phyloP scores from a whole-genome alignment of 2,329 filamentous ascomycete genomes.

The Fusarium setosum region DNA sequence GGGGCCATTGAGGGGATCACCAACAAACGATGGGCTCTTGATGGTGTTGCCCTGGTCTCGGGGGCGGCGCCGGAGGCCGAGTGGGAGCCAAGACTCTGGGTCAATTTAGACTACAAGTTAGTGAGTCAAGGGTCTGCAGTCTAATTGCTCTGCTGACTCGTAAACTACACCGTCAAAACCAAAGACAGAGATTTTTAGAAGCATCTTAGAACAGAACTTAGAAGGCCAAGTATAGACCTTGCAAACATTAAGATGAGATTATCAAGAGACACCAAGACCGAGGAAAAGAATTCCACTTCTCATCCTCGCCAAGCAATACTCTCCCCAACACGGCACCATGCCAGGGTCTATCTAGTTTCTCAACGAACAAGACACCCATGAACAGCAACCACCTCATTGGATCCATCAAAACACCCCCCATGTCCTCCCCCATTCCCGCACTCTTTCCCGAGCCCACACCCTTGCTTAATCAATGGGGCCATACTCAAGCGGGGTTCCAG shows the following conservation, averaged over 20 bases:
- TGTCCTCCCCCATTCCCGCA: constrained; percentile 3
- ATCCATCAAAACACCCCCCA: background rate
- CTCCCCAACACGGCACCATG: too few species aligned
- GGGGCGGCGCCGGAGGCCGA: constrained; percentile 28
- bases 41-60: constrained; percentile 19
- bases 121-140: background rate
- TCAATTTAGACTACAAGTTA: too few species aligned
- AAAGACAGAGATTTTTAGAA: too few species aligned
- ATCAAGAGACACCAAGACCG: too few species aligned
- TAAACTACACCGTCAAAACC: too few species aligned
- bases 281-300: too few species aligned
- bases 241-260: too few species aligned
- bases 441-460: background rate
- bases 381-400: constrained; percentile 2
- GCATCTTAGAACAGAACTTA: too few species aligned
- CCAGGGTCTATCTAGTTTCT: too few species aligned
- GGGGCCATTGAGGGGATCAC: constrained; percentile 27
- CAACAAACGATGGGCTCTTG: constrained; percentile 6
- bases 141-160: background rate
- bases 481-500: constrained; percentile 24
- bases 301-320: too few species aligned
- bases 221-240: too few species aligned
- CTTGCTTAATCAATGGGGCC: constrained; percentile 8
- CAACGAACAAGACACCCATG: background rate
- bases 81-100: constrained; percentile 20